These are phyloP conservation scores for Cercis canadensis DNA, from an alignment of 306 rosid species.

Conservation along the genomic window DNA sequence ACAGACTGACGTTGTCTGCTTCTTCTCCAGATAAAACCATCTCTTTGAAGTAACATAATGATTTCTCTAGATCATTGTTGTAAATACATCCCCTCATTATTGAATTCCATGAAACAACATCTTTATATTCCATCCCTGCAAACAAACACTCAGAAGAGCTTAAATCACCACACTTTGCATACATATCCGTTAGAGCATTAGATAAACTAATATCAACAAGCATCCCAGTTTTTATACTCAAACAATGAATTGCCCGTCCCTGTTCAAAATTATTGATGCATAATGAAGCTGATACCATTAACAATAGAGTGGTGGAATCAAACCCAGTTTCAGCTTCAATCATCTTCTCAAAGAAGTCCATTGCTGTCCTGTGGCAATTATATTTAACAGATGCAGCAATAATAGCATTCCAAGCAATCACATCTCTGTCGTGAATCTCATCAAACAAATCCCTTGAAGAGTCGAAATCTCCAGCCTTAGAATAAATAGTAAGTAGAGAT, in stretches of 20 bases:
- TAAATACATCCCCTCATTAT: slow-evolving; percentile 56
- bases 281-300: slow-evolving; percentile 49
- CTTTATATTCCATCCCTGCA: slow-evolving; percentile 49
- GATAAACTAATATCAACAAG: slow-evolving; percentile 47
- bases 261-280: slow-evolving; percentile 44
- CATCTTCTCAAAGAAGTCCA: slow-evolving; percentile 51
- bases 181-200: slow-evolving; percentile 59
- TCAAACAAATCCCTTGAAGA: slow-evolving; percentile 53
- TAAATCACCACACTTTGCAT: slow-evolving; percentile 53
- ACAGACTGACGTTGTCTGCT: slow-evolving; percentile 47
- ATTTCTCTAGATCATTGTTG: slow-evolving; percentile 42
- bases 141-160: slow-evolving; percentile 50
- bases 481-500: slow-evolving; percentile 54
- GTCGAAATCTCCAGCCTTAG: slow-evolving; percentile 47
- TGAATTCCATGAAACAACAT: slow-evolving; percentile 63
- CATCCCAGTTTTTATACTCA: slow-evolving; percentile 57
- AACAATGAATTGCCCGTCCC: slow-evolving; percentile 52
- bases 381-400: slow-evolving; percentile 53
- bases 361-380: slow-evolving; percentile 42
- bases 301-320: slow-evolving; percentile 68
- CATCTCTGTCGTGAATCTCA: slow-evolving; percentile 50
- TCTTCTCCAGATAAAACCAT: slow-evolving; percentile 43
- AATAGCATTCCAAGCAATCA: slow-evolving; percentile 63
- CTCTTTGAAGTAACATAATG: slow-evolving; percentile 47
- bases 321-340: slow-evolving; percentile 39